Evolutionary conservation across 2,329 filamentous ascomycete genomes (phyloP), one percentile per base, ranked within the genome.

Genomic region (Cladosporium colombiae): DNA sequence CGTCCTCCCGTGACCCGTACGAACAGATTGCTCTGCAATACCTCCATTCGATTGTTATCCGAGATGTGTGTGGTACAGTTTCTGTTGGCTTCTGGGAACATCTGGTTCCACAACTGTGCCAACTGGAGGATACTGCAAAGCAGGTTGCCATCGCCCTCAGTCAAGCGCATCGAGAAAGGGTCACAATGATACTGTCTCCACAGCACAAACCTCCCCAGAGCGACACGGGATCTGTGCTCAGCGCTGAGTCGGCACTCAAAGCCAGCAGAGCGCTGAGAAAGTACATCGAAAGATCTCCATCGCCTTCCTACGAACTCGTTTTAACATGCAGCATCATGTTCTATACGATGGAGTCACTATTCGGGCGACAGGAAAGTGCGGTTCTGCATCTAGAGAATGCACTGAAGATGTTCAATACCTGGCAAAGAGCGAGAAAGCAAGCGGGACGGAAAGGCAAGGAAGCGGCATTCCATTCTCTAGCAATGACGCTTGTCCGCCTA

Each of bases 21-120:
- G 52, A 55, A n/a, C 52, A 33, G 11, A 31, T 31, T 11, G 52
- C 52, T n/a, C n/a, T 55, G 29, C 52, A 55, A 33, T 55, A 55
- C 52, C 33, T 55, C 27, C 16, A 21, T 1, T 5, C 7, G 1
- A 29, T 55, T 13, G 52, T 55, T 5, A 13, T 33, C 0, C 33
- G 33, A 55, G 52, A 55, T 2, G 8, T 55, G 6, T 33, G 27
- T 2, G 52, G 52, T 2, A 6, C 31, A 0, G 7, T 33, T 3
- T 4, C 52, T 10, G n/a, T 55, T 1, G 29, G 29, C 5, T 10
- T 55, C 4, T 55, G 52, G 52, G 52, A 55, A 11, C 52, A 14
- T 21, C 29, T 55, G 8, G 52, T 55, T 18, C 52, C 52, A 21
- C 52, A 31, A 31, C 33, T 55, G 52, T 55, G 52, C n/a, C 16